These are phyloP conservation scores for Eruca vesicaria DNA, from an alignment of 441 rosid genomes.

Conservation along the genomic window DNA sequence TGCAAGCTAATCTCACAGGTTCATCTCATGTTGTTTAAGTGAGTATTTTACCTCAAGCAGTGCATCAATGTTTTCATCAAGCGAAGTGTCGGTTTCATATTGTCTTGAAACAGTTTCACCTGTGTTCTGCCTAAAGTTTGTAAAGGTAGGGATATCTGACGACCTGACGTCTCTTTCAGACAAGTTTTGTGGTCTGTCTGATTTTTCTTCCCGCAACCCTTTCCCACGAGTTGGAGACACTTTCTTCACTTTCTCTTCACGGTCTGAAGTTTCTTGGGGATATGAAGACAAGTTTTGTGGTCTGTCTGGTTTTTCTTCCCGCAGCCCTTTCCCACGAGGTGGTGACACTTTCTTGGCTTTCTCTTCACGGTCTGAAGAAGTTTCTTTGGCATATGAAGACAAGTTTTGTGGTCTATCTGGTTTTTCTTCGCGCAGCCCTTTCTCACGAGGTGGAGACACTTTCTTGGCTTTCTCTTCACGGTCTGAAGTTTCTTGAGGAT, in stretches of 20 bases:
- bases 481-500: slow-evolving; percentile 54
- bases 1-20: slow-evolving; percentile 21
- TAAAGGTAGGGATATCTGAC: slow-evolving; percentile 48
- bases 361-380: slow-evolving; percentile 61
- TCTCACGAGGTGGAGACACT: slow-evolving; percentile 84
- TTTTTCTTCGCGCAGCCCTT: slow-evolving; percentile 76
- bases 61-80: slow-evolving; percentile 78
- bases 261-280: slow-evolving; percentile 52
- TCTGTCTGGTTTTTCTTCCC: slow-evolving; percentile 77
- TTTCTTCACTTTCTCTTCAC: slow-evolving; percentile 80
- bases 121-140: slow-evolving; percentile 48
- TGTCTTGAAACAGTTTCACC: slow-evolving; percentile 50
- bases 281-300: slow-evolving; percentile 30
- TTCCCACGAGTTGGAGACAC: slow-evolving; percentile 87
- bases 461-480: slow-evolving; percentile 77
- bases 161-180: slow-evolving; percentile 56
- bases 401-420: slow-evolving; percentile 35
- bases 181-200: slow-evolving; percentile 58
- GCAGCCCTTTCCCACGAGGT: slow-evolving; percentile 71
- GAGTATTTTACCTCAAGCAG: slow-evolving; percentile 71
- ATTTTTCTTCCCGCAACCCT: slow-evolving; percentile 73
- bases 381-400: slow-evolving; percentile 42
- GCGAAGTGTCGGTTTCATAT: slow-evolving; percentile 49
- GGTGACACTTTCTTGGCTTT: slow-evolving; percentile 83
- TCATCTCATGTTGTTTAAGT: slow-evolving; percentile 24